phyloP scores from a whole-genome alignment of 768 basidiomycete genomes.

The Vararia minispora region DNA sequence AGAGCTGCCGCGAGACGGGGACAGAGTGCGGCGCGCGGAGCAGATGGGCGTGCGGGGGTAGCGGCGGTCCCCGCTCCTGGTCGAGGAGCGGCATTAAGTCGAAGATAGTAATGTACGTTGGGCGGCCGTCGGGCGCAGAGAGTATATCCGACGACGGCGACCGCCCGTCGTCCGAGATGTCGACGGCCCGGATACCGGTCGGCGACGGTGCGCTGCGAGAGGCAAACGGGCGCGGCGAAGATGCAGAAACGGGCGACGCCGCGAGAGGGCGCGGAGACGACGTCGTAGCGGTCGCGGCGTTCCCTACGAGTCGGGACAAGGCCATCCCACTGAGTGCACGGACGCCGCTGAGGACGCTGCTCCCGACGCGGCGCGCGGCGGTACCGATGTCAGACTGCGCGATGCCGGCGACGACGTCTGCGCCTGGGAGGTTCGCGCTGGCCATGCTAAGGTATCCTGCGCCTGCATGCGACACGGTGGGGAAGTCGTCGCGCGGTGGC shows the following conservation, averaged over 20 bases:
- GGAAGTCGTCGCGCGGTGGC: slow-evolving; percentile 17
- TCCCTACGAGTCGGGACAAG: too few species aligned
- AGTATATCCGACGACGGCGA: slow-evolving; percentile 14
- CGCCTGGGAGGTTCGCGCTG: too few species aligned
- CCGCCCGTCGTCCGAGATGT: slow-evolving; percentile 7
- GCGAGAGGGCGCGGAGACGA: too few species aligned
- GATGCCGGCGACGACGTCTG: too few species aligned
- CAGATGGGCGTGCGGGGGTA: too few species aligned
- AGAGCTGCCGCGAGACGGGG: too few species aligned
- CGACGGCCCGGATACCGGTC: slow-evolving; percentile 4
- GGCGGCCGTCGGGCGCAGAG: slow-evolving; percentile 1
- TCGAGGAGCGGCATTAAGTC: slow-evolving; percentile 38
- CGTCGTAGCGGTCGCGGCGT: too few species aligned
- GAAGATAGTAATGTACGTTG: slow-evolving; percentile 36
- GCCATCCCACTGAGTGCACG: slow-evolving; percentile 53
- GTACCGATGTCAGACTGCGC: slow-evolving; percentile 38
- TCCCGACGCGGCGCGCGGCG: slow-evolving; percentile 49
- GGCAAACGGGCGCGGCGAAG: too few species aligned
- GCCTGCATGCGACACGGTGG: slow-evolving; percentile 12
- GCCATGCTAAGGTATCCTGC: slow-evolving; percentile 9
- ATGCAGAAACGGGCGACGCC: too few species aligned
- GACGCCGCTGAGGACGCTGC: slow-evolving; percentile 52
- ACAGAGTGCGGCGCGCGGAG: too few species aligned
- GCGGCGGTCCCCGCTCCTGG: too few species aligned
- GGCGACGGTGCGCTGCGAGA: slow-evolving; percentile 28